A percentile compares a stretch with the other conserved stretches of the same genome.
Evolutionary conservation across 208 protist genomes (phyloP).

Genomic region (Naegleria fowleri): DNA sequence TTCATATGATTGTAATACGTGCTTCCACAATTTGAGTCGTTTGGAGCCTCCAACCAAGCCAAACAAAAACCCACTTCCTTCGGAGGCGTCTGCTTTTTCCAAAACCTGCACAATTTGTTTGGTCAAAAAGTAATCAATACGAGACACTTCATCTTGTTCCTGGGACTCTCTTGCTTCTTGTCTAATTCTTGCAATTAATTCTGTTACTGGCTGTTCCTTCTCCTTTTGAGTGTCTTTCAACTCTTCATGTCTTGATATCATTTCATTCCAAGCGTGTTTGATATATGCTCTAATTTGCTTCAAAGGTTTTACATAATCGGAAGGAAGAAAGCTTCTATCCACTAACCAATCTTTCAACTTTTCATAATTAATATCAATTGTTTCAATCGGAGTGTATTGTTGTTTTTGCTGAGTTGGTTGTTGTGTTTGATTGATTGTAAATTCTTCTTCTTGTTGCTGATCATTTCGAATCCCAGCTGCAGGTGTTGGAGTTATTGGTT

Average conservation of each 20-base stretch:
- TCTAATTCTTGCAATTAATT: neutral
- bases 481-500: neutral
- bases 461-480: neutral
- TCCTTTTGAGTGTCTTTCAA: neutral
- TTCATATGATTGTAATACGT: neutral
- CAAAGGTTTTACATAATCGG: neutral
- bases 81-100: neutral
- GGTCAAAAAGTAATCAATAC: neutral
- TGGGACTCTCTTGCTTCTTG: neutral
- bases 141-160: neutral
- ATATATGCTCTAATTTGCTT: neutral
- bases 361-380: conserved; percentile 23
- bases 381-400: neutral
- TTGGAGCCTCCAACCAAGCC: conserved; percentile 8
- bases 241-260: neutral
- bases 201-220: neutral
- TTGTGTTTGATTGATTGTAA: neutral
- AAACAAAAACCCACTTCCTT: conserved; percentile 5
- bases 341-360: neutral
- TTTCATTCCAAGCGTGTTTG: neutral
- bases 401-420: neutral
- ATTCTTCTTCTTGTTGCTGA: neutral
- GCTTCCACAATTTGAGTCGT: neutral
- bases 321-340: neutral
- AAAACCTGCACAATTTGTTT: neutral